phyloP scores from a whole-genome alignment of 2,329 filamentous ascomycete species.

The Trichoderma cornu-damae region DNA sequence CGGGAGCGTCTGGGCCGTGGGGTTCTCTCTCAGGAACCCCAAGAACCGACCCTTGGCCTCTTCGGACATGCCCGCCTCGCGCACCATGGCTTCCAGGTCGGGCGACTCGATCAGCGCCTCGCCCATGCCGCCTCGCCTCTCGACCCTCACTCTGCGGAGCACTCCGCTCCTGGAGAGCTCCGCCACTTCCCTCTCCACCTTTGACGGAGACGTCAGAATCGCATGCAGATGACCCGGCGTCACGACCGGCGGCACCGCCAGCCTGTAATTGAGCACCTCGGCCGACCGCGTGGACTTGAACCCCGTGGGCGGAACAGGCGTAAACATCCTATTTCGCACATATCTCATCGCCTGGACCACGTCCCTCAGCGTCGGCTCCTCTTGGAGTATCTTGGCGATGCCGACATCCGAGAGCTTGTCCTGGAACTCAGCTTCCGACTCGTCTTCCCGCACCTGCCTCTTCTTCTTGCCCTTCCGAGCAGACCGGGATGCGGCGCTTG shows the following conservation, averaged over 20 bases:
- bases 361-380: slow-evolving; percentile 54
- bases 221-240: slow-evolving; percentile 62
- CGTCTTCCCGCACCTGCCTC: slow-evolving; percentile 23
- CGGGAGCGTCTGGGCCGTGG: slow-evolving; percentile 36
- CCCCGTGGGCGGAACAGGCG: slow-evolving; percentile 55
- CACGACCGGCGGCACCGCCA: slow-evolving; percentile 56
- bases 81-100: slow-evolving; percentile 50
- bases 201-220: slow-evolving; percentile 56
- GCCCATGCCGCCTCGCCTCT: slow-evolving; percentile 54
- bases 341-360: slow-evolving; percentile 61
- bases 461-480: slow-evolving; percentile 26
- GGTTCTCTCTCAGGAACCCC: slow-evolving; percentile 46
- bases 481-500: slow-evolving; percentile 22
- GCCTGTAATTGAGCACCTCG: slow-evolving; percentile 58
- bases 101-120: slow-evolving; percentile 58
- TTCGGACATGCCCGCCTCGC: slow-evolving; percentile 35
- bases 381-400: slow-evolving; percentile 48
- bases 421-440: slow-evolving; percentile 32
- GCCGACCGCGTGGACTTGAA: slow-evolving; percentile 60
- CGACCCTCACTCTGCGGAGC: slow-evolving; percentile 59
- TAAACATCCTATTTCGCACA: slow-evolving; percentile 59
- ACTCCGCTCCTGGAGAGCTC: slow-evolving; percentile 53
- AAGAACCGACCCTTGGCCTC: slow-evolving; percentile 48
- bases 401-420: slow-evolving; percentile 56
- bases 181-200: slow-evolving; percentile 62